A percentile compares a stretch with the other conserved stretches of the same genome.
Evolutionary conservation across 129 eudicot genomes (phyloP).

Genomic region (Flaveria bidentis): DNA sequence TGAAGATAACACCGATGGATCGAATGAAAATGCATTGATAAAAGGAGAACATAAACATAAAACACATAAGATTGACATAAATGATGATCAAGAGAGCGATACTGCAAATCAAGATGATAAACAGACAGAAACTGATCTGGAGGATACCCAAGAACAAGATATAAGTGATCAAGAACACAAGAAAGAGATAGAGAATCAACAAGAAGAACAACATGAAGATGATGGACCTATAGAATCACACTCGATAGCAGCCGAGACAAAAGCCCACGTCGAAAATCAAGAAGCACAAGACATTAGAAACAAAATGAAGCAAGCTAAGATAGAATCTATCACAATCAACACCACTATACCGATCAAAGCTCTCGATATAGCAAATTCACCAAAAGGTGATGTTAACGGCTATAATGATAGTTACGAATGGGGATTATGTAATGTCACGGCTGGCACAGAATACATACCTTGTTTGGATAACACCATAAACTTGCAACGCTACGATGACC

Average conservation of each 20-base stretch:
- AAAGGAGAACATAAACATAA: constrained; percentile 40
- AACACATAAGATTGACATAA: constrained; percentile 32
- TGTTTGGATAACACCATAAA: constrained; percentile 54
- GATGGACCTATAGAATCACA: constrained; percentile 39
- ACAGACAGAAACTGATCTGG: constrained; percentile 21
- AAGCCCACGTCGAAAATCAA: constrained; percentile 30
- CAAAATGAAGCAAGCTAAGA: constrained; percentile 41
- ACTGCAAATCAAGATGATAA: constrained; percentile 13
- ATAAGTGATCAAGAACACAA: constrained; percentile 42
- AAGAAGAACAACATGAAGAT: constrained; percentile 48
- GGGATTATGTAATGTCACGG: constrained; percentile 60
- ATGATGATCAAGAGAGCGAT: constrained; percentile 38
- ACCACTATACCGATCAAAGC: constrained; percentile 15
- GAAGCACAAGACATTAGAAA: constrained; percentile 36
- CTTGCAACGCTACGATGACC: too few relatives aligned
- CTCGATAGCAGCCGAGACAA: constrained; percentile 44
- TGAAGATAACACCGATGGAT: constrained; percentile 36
- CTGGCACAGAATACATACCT: constrained; percentile 63
- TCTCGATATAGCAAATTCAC: neutral
- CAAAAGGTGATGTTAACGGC: constrained; percentile 16
- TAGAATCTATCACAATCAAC: constrained; percentile 13
- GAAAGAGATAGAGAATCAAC: constrained; percentile 40
- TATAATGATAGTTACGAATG: constrained; percentile 37
- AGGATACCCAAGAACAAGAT: constrained; percentile 28
- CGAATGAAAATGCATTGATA: constrained; percentile 12